These are phyloP conservation scores for Erythrobasidium hasegawianum DNA, from an alignment of 1,284 basidiomycete genomes.

Conservation along the genomic window DNA sequence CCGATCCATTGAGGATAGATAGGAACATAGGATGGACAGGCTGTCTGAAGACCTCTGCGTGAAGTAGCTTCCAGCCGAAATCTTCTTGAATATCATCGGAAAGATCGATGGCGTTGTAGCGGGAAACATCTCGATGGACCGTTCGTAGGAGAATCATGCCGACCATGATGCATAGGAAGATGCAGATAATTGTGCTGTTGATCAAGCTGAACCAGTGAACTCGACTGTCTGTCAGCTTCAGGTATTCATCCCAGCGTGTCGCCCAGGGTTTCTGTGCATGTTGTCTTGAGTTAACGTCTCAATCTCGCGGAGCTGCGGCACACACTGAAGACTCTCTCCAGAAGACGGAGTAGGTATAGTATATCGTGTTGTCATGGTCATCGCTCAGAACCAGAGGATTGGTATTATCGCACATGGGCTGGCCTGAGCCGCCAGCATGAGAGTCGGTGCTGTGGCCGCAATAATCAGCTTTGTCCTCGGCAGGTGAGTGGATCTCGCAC, in stretches of 20 bases:
- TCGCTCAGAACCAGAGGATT: slow-evolving; percentile 63
- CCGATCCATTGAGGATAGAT: slow-evolving; percentile 83
- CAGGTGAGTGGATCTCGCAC: slow-evolving; percentile 54
- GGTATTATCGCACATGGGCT: slow-evolving; percentile 32
- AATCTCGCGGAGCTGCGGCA: neutral
- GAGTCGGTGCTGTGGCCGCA: slow-evolving; percentile 45
- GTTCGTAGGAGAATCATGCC: slow-evolving; percentile 82
- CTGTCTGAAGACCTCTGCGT: slow-evolving; percentile 90
- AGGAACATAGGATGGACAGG: slow-evolving; percentile 74
- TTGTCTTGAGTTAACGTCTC: neutral
- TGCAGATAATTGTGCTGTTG: slow-evolving; percentile 84
- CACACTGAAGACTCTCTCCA: slow-evolving; percentile 62
- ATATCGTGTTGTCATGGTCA: slow-evolving; percentile 62
- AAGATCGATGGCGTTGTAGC: slow-evolving; percentile 89
- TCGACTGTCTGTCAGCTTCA: slow-evolving; percentile 55
- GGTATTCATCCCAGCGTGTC: slow-evolving; percentile 93
- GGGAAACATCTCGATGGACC: slow-evolving; percentile 83
- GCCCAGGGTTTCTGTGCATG: slow-evolving; percentile 57
- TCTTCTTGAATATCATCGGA: slow-evolving; percentile 64
- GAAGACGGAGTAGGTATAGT: slow-evolving; percentile 82
- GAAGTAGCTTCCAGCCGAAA: slow-evolving; percentile 96
- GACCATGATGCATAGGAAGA: slow-evolving; percentile 88
- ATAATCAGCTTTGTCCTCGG: slow-evolving; percentile 34
- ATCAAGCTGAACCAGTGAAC: slow-evolving; percentile 80
- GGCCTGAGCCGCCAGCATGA: neutral